Percentiles rank a stretch among this genome's conserved stretches.
These are phyloP conservation scores for Mycena indigotica DNA, from an alignment of 768 basidiomycete species.

Conservation along the genomic window DNA sequence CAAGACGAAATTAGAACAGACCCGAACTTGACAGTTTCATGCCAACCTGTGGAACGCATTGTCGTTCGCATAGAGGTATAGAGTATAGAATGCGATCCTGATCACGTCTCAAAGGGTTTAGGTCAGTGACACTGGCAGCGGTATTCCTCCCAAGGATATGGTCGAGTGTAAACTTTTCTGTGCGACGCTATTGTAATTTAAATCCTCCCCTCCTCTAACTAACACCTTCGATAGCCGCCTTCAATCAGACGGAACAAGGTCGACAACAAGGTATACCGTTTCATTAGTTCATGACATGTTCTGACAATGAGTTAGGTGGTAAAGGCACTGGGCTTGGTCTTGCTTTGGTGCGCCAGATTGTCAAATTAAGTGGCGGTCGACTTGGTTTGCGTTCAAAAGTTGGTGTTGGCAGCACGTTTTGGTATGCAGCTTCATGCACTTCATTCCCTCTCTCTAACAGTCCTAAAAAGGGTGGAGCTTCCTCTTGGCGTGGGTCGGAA, in stretches of 20 bases:
- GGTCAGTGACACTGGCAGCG: conserved; percentile 63
- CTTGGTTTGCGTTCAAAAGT: conserved; percentile 51
- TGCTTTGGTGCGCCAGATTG: conserved; percentile 60
- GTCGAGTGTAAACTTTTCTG: conserved; percentile 60
- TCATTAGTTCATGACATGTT: neutral
- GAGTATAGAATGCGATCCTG: neutral
- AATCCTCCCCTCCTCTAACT: neutral
- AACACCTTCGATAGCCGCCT: conserved; percentile 44
- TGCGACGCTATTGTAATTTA: conserved; percentile 28
- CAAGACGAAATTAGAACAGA: conserved; percentile 15
- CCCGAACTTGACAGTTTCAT: conserved; percentile 19
- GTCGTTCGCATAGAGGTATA: conserved; percentile 62
- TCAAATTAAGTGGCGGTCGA: conserved; percentile 57
- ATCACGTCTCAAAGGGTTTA: neutral
- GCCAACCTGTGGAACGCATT: conserved; percentile 45
- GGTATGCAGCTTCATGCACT: conserved; percentile 50
- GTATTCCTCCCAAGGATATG: conserved; percentile 63
- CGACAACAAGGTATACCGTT: conserved; percentile 33
- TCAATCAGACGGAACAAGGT: conserved; percentile 62
- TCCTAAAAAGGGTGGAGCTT: conserved; percentile 17
- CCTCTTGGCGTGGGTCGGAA: conserved; percentile 50
- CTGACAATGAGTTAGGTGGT: conserved; percentile 28
- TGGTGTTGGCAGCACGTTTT: conserved; percentile 70
- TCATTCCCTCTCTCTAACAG: neutral
- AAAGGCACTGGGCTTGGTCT: conserved; percentile 58